Evolutionary conservation across 805 yeast species (phyloP), one percentile per base, ranked within the genome.

Genomic region (Monosporozyma aquatica): DNA sequence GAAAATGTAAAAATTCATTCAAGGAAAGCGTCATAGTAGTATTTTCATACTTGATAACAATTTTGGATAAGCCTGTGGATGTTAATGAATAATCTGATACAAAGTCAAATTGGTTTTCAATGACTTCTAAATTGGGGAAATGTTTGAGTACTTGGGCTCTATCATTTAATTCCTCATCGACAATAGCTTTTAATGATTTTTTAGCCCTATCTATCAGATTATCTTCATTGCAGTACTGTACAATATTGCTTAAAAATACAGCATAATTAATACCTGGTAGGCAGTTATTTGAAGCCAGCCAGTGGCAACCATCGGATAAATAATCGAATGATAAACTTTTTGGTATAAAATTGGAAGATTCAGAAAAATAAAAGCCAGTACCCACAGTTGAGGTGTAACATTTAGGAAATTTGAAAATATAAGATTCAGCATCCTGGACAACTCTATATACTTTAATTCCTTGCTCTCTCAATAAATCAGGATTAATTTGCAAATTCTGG

Each of bases 341-440:
- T 1, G 82, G 68, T 1, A 83, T 82, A 64, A 80, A 72, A 42
- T 71, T 69, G 3, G 72, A 75, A 27, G 70, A 67, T 56, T 82
- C 84, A 41, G 74, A 70, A 5, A 80, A 56, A 33, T 70, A 69
- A 40, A 76, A 68, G 0, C 87, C 87, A 13, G 75, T 55, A 0
- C 80, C 75, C 3, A 79, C 54, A 4, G 57, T 61, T 11, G 76
- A 57, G 1, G 80, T 64, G 53, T 75, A 80, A 0, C 74, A 53
- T 42, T 68, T 67, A 0, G 89, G 87, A 48, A 63, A 77, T 43
- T 71, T 76, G 44, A 80, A 63, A 5, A 82, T 61, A 43, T 70
- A 68, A 27, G 82, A 83, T 1, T 85, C 84, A 0, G 80, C 77
- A 29, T 65, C 66, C 54, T 82, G 89, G n/a, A 68, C 55, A 0